Conservation (phyloP, 495 filamentous ascomycete species). For the Daldinia decipiens region DNA sequence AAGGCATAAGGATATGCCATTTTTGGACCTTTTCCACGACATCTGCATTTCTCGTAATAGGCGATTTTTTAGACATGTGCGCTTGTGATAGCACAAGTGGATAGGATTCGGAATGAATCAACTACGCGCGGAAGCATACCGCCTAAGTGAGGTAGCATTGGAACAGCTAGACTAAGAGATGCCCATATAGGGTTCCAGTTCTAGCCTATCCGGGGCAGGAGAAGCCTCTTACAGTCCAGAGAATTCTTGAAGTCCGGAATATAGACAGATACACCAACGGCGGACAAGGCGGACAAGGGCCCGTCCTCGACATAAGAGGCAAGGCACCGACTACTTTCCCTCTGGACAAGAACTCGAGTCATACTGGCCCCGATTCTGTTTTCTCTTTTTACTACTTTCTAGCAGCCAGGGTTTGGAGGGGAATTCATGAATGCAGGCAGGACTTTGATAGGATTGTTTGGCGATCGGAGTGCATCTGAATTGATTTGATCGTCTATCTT, state of each 20-base stretch:
- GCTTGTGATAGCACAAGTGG: constrained; percentile 44
- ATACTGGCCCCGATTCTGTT: constrained; percentile 43
- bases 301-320: constrained; percentile 21
- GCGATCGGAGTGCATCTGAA: constrained; percentile 59
- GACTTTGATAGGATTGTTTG: constrained; percentile 59
- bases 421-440: constrained; percentile 54
- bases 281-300: constrained; percentile 19
- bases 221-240: constrained; percentile 30
- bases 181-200: constrained; percentile 33
- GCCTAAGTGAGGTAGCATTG: constrained; percentile 35
- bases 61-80: constrained; percentile 45
- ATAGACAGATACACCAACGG: constrained; percentile 25
- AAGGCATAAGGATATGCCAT: constrained; percentile 31
- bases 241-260: constrained; percentile 36
- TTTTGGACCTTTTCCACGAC: constrained; percentile 32
- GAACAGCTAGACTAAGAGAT: constrained; percentile 30
- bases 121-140: constrained; percentile 40
- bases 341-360: constrained; percentile 37
- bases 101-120: constrained; percentile 45
- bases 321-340: constrained; percentile 22
- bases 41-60: constrained; percentile 44
- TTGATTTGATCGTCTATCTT: constrained; percentile 51
- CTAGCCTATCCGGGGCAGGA: constrained; percentile 21
- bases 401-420: constrained; percentile 46
- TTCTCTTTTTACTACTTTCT: constrained; percentile 55